Evolutionary conservation across 306 rosid species (phyloP), one percentile per base, ranked within the genome.

Genomic region (Senna siamea): DNA sequence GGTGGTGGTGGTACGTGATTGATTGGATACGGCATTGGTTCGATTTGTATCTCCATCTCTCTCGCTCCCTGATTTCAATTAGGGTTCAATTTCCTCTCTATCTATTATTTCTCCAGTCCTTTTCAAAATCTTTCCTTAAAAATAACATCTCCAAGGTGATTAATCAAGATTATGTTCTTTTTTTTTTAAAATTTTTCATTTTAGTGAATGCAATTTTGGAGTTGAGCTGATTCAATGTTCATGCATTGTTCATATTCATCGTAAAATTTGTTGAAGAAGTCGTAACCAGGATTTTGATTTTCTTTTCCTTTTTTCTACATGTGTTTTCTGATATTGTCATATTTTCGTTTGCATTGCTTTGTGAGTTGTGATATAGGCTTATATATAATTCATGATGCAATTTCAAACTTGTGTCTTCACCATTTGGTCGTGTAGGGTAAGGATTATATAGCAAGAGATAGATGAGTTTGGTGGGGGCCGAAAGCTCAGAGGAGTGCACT

Each of bases 401-500:
- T 35, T 66, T 76, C 5, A 28, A 34, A 23, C 15, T 51, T 72
- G 50, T 3, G 32, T 35, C 6, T 64, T 46, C 13, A 46, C 30
- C 15, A n/a, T 26, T 9, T 56, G 23, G 53, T 60, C 66, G 4
- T 51, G 58, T 72, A 65, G 74, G 53, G 17, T 35, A 19, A 43
- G 47, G 74, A 76, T 38, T 50, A n/a, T 50, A n/a, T 66, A 71
- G 62, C 32, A 26, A 66, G 58, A 63, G 44, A 67, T 38, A 76
- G 62, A 79, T 76, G 84, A 79, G 84, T 76, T 38, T 68, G 41
- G 41, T 4, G 14, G 54, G 54, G 4, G 51, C 66, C 12, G 83
- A 54, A 69, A 69, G 69, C 75, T 79, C 82, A 30, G 84, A 69
- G 44, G 81, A 81, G 14, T 82, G 68, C 69, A 53, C 26, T 72